Conservation (phyloP, 2,329 filamentous ascomycete species). For the Ophiostoma triangulosporum region DNA sequence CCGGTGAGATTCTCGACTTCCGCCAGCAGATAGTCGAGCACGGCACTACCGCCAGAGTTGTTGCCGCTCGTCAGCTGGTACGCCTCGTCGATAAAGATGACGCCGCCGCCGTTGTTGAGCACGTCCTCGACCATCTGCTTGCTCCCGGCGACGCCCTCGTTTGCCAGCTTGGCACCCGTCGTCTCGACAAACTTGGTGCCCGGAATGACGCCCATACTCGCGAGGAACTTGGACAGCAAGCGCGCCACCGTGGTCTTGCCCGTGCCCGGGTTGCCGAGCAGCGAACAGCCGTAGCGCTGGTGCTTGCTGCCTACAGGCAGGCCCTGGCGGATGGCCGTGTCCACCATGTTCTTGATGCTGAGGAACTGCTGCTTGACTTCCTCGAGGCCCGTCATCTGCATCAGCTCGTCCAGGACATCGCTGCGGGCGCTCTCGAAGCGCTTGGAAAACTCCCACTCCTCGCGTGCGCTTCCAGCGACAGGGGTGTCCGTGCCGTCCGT, state of each 20-base stretch:
- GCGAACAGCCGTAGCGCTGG: conserved; percentile 47
- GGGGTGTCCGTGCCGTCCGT: background rate
- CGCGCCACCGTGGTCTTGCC: conserved; percentile 67
- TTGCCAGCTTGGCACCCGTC: conserved; percentile 52
- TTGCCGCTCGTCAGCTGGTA: conserved; percentile 56
- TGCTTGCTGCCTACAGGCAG: conserved; percentile 30
- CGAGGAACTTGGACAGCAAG: conserved; percentile 53
- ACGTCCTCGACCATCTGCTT: conserved; percentile 44
- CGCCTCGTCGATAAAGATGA: conserved; percentile 66
- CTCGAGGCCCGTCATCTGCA: conserved; percentile 60
- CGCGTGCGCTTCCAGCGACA: conserved; percentile 10
- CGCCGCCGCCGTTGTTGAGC: conserved; percentile 47
- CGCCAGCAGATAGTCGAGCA: conserved; percentile 57
- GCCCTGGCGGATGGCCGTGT: conserved; percentile 44
- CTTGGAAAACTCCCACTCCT: conserved; percentile 53
- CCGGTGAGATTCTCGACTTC: conserved; percentile 61
- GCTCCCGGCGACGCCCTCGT: conserved; percentile 43
- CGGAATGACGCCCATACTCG: conserved; percentile 46
- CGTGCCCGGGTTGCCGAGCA: conserved; percentile 65
- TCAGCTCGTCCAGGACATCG: conserved; percentile 45
- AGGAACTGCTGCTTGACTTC: conserved; percentile 52
- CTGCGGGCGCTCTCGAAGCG: conserved; percentile 34
- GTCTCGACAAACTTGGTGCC: conserved; percentile 50
- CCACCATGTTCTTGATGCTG: conserved; percentile 47
- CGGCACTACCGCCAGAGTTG: conserved; percentile 41